A percentile compares a stretch with the other conserved stretches of the same genome.
phyloP scores from a whole-genome alignment of 73 alveolate species.

The Paramecium sexaurelia region DNA sequence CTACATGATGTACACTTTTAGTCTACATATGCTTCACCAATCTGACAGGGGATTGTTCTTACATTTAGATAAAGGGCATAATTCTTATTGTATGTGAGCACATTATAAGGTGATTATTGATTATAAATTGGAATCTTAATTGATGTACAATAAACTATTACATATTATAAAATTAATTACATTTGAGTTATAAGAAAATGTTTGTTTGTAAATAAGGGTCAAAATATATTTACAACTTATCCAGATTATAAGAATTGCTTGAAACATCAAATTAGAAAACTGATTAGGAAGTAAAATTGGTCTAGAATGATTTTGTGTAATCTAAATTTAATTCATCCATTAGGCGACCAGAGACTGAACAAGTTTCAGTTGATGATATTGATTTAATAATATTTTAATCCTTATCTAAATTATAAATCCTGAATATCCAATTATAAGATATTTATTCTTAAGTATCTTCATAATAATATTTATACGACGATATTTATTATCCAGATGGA shows the following conservation, averaged over 20 bases:
- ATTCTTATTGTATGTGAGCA: not conserved
- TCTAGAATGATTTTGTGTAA: not conserved
- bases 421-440: slow-evolving; percentile 47
- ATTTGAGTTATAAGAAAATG: not conserved
- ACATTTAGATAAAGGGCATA: not conserved
- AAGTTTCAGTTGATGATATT: not conserved
- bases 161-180: not conserved
- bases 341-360: not conserved
- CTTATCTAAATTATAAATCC: slow-evolving; percentile 5
- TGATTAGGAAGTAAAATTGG: not conserved
- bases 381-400: not conserved
- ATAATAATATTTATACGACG: slow-evolving; percentile 10
- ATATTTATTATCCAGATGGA: not conserved
- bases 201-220: not conserved
- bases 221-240: not conserved
- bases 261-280: not conserved
- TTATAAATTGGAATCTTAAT: slow-evolving; percentile 27
- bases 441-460: slow-evolving; percentile 2
- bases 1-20: not conserved
- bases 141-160: slow-evolving; percentile 31
- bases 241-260: not conserved
- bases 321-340: not conserved
- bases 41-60: slow-evolving; percentile 25
- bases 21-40: slow-evolving; percentile 13
- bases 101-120: not conserved